These are phyloP conservation scores for Diphasiastrum complanatum DNA, from an alignment of 83 land plant genomes.

Conservation along the genomic window DNA sequence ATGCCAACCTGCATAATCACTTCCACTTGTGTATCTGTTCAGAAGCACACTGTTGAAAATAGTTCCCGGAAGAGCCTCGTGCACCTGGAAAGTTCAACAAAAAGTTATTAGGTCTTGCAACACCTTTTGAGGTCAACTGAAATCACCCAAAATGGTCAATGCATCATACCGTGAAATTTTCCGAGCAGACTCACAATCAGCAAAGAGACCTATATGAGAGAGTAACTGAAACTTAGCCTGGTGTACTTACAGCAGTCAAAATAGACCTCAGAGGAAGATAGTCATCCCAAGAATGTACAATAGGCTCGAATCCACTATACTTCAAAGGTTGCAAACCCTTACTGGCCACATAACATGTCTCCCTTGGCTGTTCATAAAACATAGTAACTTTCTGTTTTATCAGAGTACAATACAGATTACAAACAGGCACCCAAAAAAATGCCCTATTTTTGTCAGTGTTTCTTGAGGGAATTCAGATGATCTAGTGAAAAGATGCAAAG, in stretches of 20 bases:
- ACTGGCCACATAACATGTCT: conserved; percentile 71
- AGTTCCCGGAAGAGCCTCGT: conserved; percentile 52
- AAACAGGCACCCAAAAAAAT: neutral
- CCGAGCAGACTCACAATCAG: too few relatives aligned
- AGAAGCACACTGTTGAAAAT: conserved; percentile 60
- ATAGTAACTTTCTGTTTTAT: neutral
- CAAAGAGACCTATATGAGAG: too few relatives aligned
- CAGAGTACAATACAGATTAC: neutral
- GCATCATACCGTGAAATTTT: conserved; percentile 20
- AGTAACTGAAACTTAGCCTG: too few relatives aligned
- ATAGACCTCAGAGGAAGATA: conserved; percentile 54
- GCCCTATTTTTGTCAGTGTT: neutral
- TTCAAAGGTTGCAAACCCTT: conserved; percentile 41
- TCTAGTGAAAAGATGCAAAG: too few relatives aligned
- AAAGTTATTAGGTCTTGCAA: neutral
- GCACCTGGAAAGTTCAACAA: conserved; percentile 36
- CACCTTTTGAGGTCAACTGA: neutral
- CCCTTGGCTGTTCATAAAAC: conserved; percentile 49
- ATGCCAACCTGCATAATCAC: conserved; percentile 76
- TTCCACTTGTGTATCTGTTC: conserved; percentile 60
- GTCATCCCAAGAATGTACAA: conserved; percentile 72
- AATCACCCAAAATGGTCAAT: neutral
- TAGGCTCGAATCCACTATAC: conserved; percentile 72
- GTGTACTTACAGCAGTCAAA: conserved; percentile 46
- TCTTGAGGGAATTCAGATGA: neutral